Evolutionary conservation across 805 yeast genomes (phyloP).

Genomic region (Yamadazyma endophytica): DNA sequence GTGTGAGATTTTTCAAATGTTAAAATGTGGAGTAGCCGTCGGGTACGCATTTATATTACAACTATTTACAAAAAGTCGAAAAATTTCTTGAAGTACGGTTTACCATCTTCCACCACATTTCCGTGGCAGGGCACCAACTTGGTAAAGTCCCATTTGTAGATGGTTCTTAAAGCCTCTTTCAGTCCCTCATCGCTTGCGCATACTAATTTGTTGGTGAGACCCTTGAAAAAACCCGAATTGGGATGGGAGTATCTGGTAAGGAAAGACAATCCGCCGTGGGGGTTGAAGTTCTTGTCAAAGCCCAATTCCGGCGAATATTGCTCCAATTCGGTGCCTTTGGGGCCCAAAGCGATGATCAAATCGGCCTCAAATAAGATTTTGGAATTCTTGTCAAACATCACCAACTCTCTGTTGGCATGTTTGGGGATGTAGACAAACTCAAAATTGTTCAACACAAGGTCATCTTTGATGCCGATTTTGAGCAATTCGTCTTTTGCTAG

Average conservation of each 20-base stretch:
- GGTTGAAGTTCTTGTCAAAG: conserved; percentile 36
- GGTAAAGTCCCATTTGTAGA: conserved; percentile 42
- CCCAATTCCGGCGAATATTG: conserved; percentile 45
- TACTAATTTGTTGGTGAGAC: conserved; percentile 5
- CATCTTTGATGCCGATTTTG: conserved; percentile 32
- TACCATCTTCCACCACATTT: conserved; percentile 43
- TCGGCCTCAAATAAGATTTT: conserved; percentile 58
- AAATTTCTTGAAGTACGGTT: conserved; percentile 18
- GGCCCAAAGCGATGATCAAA: conserved; percentile 54
- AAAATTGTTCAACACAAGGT: conserved; percentile 37
- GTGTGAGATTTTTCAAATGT: no score
- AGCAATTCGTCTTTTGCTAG: conserved; percentile 19
- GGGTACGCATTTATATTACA: no score
- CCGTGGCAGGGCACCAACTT: conserved; percentile 61
- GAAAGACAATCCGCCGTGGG: conserved; percentile 43
- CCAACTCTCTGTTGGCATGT: conserved; percentile 58
- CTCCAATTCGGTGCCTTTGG: conserved; percentile 31
- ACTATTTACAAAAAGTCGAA: conserved; percentile 8
- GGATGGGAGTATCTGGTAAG: conserved; percentile 40
- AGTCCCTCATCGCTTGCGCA: conserved; percentile 4
- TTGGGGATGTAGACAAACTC: conserved; percentile 55
- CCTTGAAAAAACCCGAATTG: conserved; percentile 12
- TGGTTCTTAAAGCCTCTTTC: conserved; percentile 20
- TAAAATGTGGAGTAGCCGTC: no score
- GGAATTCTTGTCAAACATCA: conserved; percentile 43